These are phyloP conservation scores for Tricholoma flavovirens DNA, from an alignment of 768 basidiomycete species.

Conservation along the genomic window DNA sequence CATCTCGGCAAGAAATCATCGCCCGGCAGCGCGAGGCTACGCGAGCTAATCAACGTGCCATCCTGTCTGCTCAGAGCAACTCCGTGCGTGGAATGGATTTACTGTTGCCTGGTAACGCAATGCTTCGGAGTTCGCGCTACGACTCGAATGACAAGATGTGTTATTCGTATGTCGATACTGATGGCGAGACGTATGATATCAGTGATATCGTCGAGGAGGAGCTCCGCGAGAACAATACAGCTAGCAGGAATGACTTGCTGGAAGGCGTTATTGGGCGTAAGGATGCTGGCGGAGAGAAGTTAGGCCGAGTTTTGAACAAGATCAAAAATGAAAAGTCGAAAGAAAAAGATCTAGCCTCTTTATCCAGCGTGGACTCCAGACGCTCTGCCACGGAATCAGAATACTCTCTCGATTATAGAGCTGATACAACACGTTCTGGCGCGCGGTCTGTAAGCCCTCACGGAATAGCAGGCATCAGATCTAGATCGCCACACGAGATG, in stretches of 20 bases:
- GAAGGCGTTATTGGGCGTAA: constrained; percentile 57
- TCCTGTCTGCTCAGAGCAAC: constrained; percentile 77
- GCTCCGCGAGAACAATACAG: constrained; percentile 48
- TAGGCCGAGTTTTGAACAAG: constrained; percentile 71
- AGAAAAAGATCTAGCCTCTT: constrained; percentile 26
- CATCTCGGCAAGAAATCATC: constrained; percentile 84
- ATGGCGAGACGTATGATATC: constrained; percentile 90
- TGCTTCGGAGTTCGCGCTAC: constrained; percentile 79
- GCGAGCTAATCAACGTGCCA: constrained; percentile 81
- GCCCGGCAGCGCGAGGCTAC: constrained; percentile 86
- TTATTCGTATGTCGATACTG: constrained; percentile 89
- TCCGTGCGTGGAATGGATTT: constrained; percentile 86
- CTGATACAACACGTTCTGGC: constrained; percentile 17
- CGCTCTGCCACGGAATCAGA: constrained; percentile 44
- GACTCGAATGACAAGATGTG: constrained; percentile 69
- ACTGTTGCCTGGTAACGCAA: constrained; percentile 75
- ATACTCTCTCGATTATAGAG: constrained; percentile 48
- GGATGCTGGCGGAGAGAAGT: constrained; percentile 60
- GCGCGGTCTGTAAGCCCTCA: constrained; percentile 40
- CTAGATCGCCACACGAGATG: constrained; percentile 12
- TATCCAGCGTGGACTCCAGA: constrained; percentile 25
- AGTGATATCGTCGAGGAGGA: constrained; percentile 91
- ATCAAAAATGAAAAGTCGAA: constrained; percentile 58
- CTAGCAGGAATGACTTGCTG: constrained; percentile 53
- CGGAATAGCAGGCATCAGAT: constrained; percentile 28